Evolutionary conservation across 176 grass and related monocot genomes (phyloP).

Genomic region (Stipa capillata): DNA sequence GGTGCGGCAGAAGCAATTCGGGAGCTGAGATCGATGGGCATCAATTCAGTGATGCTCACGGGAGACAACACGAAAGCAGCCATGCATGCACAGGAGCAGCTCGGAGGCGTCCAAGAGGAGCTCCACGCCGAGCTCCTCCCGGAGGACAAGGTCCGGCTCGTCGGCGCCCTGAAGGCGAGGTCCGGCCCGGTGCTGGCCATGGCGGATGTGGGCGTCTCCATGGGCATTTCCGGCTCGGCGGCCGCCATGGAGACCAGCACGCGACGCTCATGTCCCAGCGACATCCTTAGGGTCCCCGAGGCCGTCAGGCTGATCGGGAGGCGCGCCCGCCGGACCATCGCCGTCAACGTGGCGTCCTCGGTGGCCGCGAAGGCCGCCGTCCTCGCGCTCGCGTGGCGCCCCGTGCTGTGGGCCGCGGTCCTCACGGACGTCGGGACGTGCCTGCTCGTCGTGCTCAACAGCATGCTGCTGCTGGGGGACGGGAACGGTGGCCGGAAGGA

Average conservation of each 20-base stretch:
- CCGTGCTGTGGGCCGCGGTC: conserved; percentile 57
- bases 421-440: too few species aligned
- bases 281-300: conserved; percentile 38
- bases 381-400: conserved; percentile 26
- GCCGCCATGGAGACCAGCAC: conserved; percentile 61
- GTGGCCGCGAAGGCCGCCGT: conserved; percentile 29
- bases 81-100: conserved; percentile 32
- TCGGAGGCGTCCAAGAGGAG: conserved; percentile 29
- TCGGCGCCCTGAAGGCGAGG: conserved; percentile 10
- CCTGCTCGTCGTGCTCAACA: too few species aligned
- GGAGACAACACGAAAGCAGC: conserved; percentile 49
- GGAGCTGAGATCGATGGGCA: conserved; percentile 51
- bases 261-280: conserved; percentile 60
- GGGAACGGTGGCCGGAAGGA: not conserved
- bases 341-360: conserved; percentile 32
- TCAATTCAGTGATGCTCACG: conserved; percentile 54
- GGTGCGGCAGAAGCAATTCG: conserved; percentile 39
- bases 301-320: conserved; percentile 38
- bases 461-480: too few species aligned
- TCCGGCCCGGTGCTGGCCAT: conserved; percentile 38
- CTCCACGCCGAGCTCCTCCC: conserved; percentile 53
- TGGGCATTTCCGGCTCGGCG: conserved; percentile 55
- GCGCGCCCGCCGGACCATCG: conserved; percentile 18
- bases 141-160: conserved; percentile 42
- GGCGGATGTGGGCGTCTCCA: conserved; percentile 49